These are phyloP conservation scores for Schizophyllum commune DNA, from an alignment of 1,284 basidiomycete genomes.

Conservation along the genomic window DNA sequence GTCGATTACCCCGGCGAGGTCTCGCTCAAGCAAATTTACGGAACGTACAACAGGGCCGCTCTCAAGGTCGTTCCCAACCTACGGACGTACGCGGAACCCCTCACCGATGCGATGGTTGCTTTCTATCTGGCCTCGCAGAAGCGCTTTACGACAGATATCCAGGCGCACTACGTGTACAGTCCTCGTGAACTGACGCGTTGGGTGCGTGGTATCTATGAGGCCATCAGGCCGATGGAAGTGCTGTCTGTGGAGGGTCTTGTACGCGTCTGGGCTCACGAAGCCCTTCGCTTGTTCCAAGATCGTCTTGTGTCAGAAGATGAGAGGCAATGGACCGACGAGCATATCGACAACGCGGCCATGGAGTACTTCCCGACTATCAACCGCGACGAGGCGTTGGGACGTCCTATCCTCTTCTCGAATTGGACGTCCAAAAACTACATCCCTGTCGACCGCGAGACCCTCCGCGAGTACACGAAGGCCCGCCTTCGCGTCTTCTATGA, in stretches of 20 bases:
- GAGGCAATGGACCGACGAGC: slow-evolving; percentile 90
- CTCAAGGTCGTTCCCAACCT: slow-evolving; percentile 95
- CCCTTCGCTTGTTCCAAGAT: slow-evolving; percentile 95
- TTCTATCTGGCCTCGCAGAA: slow-evolving; percentile 95
- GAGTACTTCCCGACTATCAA: slow-evolving; percentile 92
- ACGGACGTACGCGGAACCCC: slow-evolving; percentile 87
- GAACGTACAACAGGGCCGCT: slow-evolving; percentile 95
- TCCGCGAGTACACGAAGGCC: slow-evolving; percentile 96
- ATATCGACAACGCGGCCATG: slow-evolving; percentile 80
- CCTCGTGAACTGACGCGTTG: slow-evolving; percentile 98
- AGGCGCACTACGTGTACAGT: slow-evolving; percentile 99
- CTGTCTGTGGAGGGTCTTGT: slow-evolving; percentile 92
- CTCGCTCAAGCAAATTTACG: slow-evolving; percentile 98
- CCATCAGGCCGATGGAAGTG: slow-evolving; percentile 87
- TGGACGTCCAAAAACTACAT: slow-evolving; percentile 99
- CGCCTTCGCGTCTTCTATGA: slow-evolving; percentile 94
- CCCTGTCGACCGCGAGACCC: slow-evolving; percentile 86
- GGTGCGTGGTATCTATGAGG: slow-evolving; percentile 97
- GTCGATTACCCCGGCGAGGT: slow-evolving; percentile 98
- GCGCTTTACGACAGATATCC: slow-evolving; percentile 90
- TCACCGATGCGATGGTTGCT: slow-evolving; percentile 96
- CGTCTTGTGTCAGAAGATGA: slow-evolving; percentile 90
- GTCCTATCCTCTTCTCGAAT: slow-evolving; percentile 97
- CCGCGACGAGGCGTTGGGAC: slow-evolving; percentile 70
- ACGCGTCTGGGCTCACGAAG: slow-evolving; percentile 98